These are phyloP conservation scores for Nannochloris sp. DNA, from an alignment of 139 green algal species.

Conservation along the genomic window DNA sequence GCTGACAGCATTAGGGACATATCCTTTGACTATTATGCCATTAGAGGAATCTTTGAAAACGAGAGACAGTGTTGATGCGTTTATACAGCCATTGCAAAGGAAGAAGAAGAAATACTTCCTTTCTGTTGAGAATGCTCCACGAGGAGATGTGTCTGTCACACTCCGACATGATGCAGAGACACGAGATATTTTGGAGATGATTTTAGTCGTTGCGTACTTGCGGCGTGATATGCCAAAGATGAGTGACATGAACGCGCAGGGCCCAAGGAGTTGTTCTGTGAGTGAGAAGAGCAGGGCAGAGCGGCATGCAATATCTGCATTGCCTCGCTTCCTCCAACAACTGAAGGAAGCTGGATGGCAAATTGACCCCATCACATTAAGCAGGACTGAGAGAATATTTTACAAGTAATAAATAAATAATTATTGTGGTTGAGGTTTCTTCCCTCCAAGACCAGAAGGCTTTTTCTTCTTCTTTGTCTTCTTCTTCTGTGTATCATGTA, in stretches of 20 bases:
- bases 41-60: slow-evolving; percentile 19
- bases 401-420: slow-evolving; percentile 15
- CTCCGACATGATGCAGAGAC: not conserved
- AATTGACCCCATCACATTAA: slow-evolving; percentile 47
- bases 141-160: not conserved
- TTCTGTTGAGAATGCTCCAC: not conserved
- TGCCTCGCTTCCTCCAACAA: slow-evolving; percentile 14
- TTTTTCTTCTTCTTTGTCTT: no score
- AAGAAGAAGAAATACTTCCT: no score
- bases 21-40: slow-evolving; percentile 27
- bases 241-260: not conserved
- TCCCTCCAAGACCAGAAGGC: no score
- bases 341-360: slow-evolving; percentile 36
- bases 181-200: slow-evolving; percentile 40
- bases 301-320: not conserved
- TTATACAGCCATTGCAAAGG: slow-evolving; percentile 1
- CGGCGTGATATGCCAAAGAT: slow-evolving; percentile 4
- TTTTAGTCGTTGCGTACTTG: slow-evolving; percentile 56
- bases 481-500: no score
- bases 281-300: not conserved
- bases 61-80: slow-evolving; percentile 12
- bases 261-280: not conserved
- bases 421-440: no score
- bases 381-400: slow-evolving; percentile 36
- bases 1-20: slow-evolving; percentile 21